Conservation (phyloP, 2,329 filamentous ascomycete species). For the Trichoderma atroviride region DNA sequence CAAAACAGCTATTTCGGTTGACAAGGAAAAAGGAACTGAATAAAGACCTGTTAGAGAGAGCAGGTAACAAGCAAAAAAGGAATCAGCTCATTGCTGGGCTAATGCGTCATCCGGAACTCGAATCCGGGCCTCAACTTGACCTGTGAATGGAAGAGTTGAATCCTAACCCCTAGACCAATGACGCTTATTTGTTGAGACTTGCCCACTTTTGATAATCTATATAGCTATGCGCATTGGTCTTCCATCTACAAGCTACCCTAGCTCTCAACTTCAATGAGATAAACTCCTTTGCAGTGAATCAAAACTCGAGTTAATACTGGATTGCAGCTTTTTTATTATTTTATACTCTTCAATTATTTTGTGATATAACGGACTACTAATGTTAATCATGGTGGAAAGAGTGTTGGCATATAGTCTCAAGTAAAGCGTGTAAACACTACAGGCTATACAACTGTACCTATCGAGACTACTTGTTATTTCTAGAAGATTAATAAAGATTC, state of each 20-base stretch:
- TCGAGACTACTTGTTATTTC: neutral
- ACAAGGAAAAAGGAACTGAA: neutral
- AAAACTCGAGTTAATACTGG: neutral
- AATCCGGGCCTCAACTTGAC: constrained; percentile 36
- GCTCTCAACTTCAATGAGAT: neutral
- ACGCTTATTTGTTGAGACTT: constrained; percentile 24
- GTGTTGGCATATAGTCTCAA: neutral
- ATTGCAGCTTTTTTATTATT: neutral
- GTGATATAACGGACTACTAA: neutral
- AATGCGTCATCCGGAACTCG: constrained; percentile 34
- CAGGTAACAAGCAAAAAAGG: constrained; percentile 23
- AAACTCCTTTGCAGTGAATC: neutral
- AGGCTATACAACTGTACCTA: neutral
- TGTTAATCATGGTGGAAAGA: neutral
- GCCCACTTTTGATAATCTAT: neutral
- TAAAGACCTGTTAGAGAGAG: too few relatives aligned
- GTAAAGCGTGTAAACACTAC: neutral
- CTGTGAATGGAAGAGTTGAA: constrained; percentile 33
- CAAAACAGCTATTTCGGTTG: neutral
- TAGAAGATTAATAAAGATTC: neutral
- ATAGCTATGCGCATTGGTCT: neutral
- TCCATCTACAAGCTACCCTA: neutral
- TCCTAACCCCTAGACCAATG: constrained; percentile 36
- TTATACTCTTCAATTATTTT: neutral
- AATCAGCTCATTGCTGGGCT: too few relatives aligned